phyloP scores from a whole-genome alignment of 2,329 filamentous ascomycete genomes.

The Kalmusia sp. region DNA sequence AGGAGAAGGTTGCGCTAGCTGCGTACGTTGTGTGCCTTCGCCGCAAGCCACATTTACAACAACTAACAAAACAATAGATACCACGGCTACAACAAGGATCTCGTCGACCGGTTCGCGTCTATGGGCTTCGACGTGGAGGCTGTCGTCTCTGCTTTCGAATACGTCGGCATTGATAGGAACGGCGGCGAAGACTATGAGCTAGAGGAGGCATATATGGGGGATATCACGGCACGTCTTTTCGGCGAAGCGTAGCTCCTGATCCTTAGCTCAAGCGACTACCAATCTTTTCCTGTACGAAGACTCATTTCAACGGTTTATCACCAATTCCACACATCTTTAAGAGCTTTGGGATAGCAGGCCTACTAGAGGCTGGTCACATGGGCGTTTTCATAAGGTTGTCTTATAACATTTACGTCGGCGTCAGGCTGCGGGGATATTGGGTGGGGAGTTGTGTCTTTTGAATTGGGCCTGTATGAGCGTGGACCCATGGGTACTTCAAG shows the following conservation, averaged over 20 bases:
- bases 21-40: conserved; percentile 53
- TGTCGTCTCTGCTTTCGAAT: conserved; percentile 85
- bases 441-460: background rate
- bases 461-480: background rate
- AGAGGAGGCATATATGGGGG: conserved; percentile 89
- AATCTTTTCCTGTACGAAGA: background rate
- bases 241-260: conserved; percentile 78
- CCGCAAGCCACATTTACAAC: background rate
- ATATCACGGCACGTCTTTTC: conserved; percentile 84
- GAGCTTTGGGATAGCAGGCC: background rate
- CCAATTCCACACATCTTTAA: background rate
- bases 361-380: background rate
- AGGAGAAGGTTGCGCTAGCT: conserved; percentile 63
- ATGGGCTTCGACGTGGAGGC: conserved; percentile 92
- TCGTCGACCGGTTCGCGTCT: conserved; percentile 81
- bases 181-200: conserved; percentile 81
- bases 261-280: no score
- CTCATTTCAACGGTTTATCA: background rate
- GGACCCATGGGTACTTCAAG: background rate
- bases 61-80: conserved; percentile 65
- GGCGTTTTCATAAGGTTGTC: conserved; percentile 8
- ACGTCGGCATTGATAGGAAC: conserved; percentile 80
- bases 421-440: background rate
- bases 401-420: conserved; percentile 13
- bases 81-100: conserved; percentile 82